These are phyloP conservation scores for Penicillium canariense DNA, from an alignment of 495 filamentous ascomycete genomes.

Conservation along the genomic window DNA sequence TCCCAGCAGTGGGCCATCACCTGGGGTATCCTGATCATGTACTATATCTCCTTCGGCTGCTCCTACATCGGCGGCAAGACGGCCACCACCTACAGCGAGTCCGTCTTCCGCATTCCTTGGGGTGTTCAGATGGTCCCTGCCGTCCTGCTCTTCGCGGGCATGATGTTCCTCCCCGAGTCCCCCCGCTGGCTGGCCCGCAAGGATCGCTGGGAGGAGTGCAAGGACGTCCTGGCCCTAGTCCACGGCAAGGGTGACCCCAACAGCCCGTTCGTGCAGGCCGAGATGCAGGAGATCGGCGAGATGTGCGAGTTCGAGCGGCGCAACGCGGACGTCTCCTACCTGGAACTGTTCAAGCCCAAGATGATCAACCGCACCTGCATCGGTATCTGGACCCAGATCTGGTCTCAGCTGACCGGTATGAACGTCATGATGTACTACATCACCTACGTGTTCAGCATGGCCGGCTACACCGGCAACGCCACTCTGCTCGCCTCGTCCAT, in stretches of 20 bases:
- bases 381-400: constrained; percentile 76
- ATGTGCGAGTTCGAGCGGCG: constrained; percentile 67
- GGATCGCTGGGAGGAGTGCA: constrained; percentile 72
- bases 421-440: constrained; percentile 70
- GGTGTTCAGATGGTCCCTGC: constrained; percentile 75
- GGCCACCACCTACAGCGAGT: constrained; percentile 34
- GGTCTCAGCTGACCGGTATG: constrained; percentile 81
- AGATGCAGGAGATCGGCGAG: constrained; percentile 68
- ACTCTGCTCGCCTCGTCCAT: constrained; percentile 63
- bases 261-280: constrained; percentile 59
- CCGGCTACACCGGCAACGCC: constrained; percentile 33
- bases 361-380: constrained; percentile 73
- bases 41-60: constrained; percentile 74
- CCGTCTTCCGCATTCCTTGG: constrained; percentile 74
- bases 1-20: constrained; percentile 80
- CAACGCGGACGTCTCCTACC: constrained; percentile 59
- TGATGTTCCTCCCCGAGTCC: constrained; percentile 72
- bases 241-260: constrained; percentile 66
- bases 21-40: constrained; percentile 85
- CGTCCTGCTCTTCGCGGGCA: constrained; percentile 58
- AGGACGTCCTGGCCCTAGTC: constrained; percentile 62
- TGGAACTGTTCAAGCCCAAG: constrained; percentile 63
- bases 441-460: constrained; percentile 39
- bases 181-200: constrained; percentile 77
- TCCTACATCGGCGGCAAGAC: constrained; percentile 52